Evolutionary conservation across 805 yeast species (phyloP).

Genomic region (Zygoascus bituminiphila): DNA sequence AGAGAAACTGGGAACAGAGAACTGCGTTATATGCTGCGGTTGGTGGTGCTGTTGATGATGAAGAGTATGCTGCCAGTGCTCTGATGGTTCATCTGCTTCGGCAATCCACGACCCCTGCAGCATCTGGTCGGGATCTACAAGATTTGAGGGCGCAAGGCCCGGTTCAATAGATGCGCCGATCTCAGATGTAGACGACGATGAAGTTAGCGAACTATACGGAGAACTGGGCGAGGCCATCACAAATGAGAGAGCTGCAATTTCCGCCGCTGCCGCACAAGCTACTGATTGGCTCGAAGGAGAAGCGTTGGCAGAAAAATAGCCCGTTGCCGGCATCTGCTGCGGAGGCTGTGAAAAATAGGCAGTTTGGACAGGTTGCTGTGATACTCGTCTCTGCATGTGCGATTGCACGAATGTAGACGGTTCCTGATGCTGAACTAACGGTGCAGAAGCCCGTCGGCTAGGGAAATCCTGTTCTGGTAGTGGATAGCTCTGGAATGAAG

Average conservation of each 20-base stretch:
- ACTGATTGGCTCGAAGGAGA: neutral
- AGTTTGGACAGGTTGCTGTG: too few relatives aligned
- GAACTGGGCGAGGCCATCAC: neutral
- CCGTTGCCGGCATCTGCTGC: neutral
- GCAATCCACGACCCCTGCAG: neutral
- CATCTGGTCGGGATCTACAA: neutral
- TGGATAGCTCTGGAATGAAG: constrained; percentile 6
- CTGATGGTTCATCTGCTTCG: neutral
- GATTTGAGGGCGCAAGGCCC: neutral
- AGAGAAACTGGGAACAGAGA: neutral
- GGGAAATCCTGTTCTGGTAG: neutral
- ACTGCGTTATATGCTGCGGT: neutral
- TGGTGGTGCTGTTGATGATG: neutral
- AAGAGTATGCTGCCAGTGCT: neutral
- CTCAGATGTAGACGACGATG: neutral
- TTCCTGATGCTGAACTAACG: neutral
- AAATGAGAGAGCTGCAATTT: neutral
- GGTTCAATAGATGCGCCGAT: neutral
- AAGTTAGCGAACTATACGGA: neutral
- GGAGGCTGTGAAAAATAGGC: too few relatives aligned
- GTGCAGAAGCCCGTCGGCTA: neutral
- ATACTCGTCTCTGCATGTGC: neutral
- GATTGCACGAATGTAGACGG: neutral
- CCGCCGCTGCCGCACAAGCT: neutral
- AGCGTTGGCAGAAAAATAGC: neutral